phyloP scores from a whole-genome alignment of 192 early-diverging fungal species.

The Gaertneriomyces sp. region DNA sequence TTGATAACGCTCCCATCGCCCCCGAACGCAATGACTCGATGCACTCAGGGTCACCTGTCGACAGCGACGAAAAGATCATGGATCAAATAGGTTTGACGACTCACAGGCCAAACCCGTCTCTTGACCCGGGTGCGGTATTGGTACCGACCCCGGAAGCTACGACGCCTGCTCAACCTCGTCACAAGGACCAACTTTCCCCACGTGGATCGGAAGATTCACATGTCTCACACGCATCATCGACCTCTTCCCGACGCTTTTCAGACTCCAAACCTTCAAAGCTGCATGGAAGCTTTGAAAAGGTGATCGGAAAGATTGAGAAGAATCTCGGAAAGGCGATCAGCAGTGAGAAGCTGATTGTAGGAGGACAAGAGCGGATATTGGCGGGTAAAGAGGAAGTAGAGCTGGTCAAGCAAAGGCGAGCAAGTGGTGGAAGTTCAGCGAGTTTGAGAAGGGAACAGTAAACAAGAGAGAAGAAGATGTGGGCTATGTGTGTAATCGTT shows the following conservation, averaged over 20 bases:
- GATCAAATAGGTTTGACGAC: conserved; percentile 7
- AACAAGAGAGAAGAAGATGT: too few species aligned
- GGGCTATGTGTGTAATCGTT: too few species aligned
- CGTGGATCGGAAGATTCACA: not conserved
- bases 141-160: not conserved
- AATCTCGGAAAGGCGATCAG: conserved; percentile 9
- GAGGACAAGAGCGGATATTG: not conserved
- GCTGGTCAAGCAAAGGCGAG: conserved; percentile 10
- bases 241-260: not conserved
- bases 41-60: not conserved
- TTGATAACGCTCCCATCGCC: conserved; percentile 1
- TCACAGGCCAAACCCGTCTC: conserved; percentile 6
- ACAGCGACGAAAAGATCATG: not conserved
- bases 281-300: conserved; percentile 11
- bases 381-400: conserved; percentile 6
- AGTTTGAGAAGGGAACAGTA: too few species aligned
- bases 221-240: not conserved
- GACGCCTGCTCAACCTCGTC: not conserved
- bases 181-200: not conserved
- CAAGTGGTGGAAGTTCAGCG: conserved; percentile 8
- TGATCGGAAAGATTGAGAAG: conserved; percentile 16
- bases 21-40: conserved; percentile 10
- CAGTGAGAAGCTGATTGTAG: conserved; percentile 8
- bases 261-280: not conserved
- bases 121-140: conserved; percentile 1